These are phyloP conservation scores for Rhodamnia rubescens DNA, from an alignment of 345 rosid species.

Conservation along the genomic window DNA sequence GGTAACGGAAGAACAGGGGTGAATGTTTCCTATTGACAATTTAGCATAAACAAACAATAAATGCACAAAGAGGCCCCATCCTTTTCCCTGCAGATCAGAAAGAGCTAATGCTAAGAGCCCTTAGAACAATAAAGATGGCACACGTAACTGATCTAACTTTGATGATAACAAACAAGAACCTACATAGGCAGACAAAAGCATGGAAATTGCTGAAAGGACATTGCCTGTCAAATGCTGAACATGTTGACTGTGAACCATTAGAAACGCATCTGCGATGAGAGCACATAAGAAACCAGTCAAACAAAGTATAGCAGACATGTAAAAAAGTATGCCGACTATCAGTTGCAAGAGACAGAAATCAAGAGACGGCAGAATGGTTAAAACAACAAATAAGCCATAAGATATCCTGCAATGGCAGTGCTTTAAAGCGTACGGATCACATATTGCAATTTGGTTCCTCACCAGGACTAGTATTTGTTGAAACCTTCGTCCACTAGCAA, in stretches of 20 bases:
- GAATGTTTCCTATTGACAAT: constrained; percentile 19
- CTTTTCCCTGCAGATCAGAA: constrained; percentile 29
- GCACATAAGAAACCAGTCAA: background rate
- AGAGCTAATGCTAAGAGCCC: background rate
- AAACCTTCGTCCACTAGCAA: background rate
- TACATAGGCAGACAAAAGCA: constrained; percentile 38
- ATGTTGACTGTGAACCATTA: constrained; percentile 29
- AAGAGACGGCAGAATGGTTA: background rate
- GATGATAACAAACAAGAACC: constrained; percentile 7
- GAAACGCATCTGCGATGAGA: constrained; percentile 31
- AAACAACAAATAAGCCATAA: background rate
- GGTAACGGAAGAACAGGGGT: constrained; percentile 5
- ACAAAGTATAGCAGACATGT: background rate
- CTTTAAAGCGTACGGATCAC: background rate
- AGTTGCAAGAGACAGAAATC: background rate
- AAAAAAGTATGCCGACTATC: background rate
- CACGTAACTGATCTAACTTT: background rate
- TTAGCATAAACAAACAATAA: constrained; percentile 37
- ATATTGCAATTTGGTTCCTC: background rate
- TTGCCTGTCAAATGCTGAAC: constrained; percentile 56
- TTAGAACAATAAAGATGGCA: background rate
- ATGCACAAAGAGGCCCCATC: constrained; percentile 32
- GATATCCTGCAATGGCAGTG: background rate
- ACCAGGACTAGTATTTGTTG: background rate
- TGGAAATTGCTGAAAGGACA: constrained; percentile 37